phyloP scores from a whole-genome alignment of 441 rosid species.

The Gossypium davidsonii region DNA sequence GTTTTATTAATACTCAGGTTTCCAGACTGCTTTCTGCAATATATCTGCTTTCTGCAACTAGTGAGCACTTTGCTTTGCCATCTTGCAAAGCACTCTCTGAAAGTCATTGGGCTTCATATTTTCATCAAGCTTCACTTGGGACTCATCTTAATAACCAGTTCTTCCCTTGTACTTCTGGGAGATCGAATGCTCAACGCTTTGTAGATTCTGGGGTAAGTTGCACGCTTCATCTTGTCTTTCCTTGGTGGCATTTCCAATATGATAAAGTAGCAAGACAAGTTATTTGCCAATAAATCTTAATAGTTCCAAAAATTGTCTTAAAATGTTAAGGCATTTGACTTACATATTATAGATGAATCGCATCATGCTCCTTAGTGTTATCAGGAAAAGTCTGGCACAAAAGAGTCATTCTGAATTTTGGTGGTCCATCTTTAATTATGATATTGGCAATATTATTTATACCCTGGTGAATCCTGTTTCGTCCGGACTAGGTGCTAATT shows the following conservation, averaged over 20 bases:
- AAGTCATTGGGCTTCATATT: conserved; percentile 89
- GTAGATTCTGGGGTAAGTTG: conserved; percentile 42
- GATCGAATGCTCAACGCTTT: conserved; percentile 26
- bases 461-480: neutral
- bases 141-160: conserved; percentile 61
- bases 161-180: conserved; percentile 40
- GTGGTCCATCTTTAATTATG: conserved; percentile 5
- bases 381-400: neutral
- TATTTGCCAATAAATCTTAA: neutral
- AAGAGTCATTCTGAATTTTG: neutral
- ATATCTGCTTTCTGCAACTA: conserved; percentile 57
- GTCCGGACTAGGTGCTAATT: neutral
- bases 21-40: conserved; percentile 68
- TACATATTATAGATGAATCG: neutral
- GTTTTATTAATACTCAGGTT: conserved; percentile 44
- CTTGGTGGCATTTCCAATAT: conserved; percentile 7
- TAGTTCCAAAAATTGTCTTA: neutral
- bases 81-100: conserved; percentile 51
- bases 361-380: neutral
- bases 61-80: conserved; percentile 36
- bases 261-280: neutral
- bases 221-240: conserved; percentile 8
- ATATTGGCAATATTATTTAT: neutral
- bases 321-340: neutral
- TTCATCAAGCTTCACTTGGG: conserved; percentile 94